phyloP scores from a whole-genome alignment of 768 basidiomycete species.

The Calocybe indica region DNA sequence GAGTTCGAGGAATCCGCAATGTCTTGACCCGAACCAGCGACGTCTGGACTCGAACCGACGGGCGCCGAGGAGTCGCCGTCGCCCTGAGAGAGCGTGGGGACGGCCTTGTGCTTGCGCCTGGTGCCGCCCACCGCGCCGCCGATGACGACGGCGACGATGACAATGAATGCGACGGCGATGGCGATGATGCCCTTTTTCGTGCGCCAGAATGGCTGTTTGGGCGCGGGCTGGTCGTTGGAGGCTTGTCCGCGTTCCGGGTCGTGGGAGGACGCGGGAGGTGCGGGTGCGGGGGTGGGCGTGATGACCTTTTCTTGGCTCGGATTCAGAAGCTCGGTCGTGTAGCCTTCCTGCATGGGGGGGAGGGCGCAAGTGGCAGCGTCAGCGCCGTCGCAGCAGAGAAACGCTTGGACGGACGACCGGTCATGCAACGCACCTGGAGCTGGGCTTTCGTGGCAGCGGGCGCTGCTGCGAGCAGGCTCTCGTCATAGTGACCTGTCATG shows the following conservation, averaged over 20 bases:
- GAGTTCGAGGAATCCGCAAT: neutral
- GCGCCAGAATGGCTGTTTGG: slow-evolving; percentile 43
- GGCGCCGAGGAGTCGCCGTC: slow-evolving; percentile 8
- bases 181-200: slow-evolving; percentile 37
- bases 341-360: slow-evolving; percentile 37
- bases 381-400: neutral
- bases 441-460: slow-evolving; percentile 33
- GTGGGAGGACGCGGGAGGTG: slow-evolving; percentile 1
- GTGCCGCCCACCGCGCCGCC: slow-evolving; percentile 58
- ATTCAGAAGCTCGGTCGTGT: slow-evolving; percentile 41
- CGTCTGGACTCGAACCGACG: neutral
- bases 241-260: slow-evolving; percentile 13
- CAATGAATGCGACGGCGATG: slow-evolving; percentile 27
- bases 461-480: slow-evolving; percentile 27
- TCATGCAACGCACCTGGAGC: slow-evolving; percentile 23
- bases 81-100: slow-evolving; percentile 9
- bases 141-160: slow-evolving; percentile 45
- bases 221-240: slow-evolving; percentile 14
- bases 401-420: neutral
- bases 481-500: slow-evolving; percentile 24
- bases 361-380: neutral
- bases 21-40: neutral
- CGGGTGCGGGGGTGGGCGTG: slow-evolving; percentile 11
- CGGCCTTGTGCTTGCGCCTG: slow-evolving; percentile 2
- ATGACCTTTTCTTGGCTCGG: slow-evolving; percentile 10